Conservation (phyloP, 257 asterid genomes). For the Orobanche coerulescens region DNA sequence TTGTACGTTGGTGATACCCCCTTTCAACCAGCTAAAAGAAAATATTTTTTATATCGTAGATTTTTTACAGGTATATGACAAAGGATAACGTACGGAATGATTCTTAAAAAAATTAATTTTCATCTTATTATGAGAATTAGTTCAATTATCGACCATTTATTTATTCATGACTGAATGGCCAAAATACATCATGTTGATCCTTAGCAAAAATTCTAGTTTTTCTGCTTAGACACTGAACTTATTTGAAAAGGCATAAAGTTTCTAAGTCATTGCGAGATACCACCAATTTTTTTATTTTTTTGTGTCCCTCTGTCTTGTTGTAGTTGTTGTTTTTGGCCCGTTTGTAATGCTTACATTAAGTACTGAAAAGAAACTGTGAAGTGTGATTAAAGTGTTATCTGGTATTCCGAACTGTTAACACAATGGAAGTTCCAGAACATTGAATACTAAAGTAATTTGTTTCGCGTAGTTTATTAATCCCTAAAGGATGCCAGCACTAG, state of each 20-base stretch:
- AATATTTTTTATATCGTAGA: conserved; percentile 46
- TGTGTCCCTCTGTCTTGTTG: background rate
- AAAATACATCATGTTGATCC: background rate
- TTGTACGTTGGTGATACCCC: conserved; percentile 83
- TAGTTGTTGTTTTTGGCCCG: background rate
- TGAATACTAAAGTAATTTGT: background rate
- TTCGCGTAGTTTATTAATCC: background rate
- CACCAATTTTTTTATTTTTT: no score
- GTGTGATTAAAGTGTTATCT: background rate
- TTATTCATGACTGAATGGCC: background rate
- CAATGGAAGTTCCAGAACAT: background rate
- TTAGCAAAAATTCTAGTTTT: background rate
- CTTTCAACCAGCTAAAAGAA: conserved; percentile 74
- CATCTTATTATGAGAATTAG: conserved; percentile 17
- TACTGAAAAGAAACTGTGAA: background rate
- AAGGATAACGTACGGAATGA: conserved; percentile 4
- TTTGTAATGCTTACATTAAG: background rate
- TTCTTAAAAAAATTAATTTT: conserved; percentile 13
- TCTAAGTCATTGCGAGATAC: no score
- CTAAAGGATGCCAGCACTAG: background rate
- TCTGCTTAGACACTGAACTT: background rate
- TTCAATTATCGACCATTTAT: conserved; percentile 1
- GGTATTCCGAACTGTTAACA: background rate
- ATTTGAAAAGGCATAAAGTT: background rate
- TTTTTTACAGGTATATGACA: conserved; percentile 57